phyloP scores from a whole-genome alignment of 2,329 filamentous ascomycete genomes.

The Canariomyces notabilis region DNA sequence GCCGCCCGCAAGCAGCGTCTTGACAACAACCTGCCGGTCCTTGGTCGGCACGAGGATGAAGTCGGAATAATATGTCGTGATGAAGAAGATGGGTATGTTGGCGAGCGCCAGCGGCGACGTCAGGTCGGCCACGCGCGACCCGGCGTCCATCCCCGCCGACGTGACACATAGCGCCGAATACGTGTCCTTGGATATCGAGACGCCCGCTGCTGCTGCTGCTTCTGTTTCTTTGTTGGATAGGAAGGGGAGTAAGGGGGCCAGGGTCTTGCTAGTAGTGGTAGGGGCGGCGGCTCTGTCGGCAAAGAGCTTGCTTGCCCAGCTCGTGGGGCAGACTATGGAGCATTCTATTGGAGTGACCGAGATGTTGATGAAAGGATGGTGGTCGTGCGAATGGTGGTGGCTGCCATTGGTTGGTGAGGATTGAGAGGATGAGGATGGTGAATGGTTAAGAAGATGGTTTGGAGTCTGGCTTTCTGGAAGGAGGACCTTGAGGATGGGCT shows the following conservation, averaged over 20 bases:
- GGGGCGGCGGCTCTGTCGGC: conserved; percentile 21
- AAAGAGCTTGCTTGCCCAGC: conserved; percentile 71
- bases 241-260: too few species aligned
- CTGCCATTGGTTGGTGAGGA: not conserved
- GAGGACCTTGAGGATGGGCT: conserved; percentile 80
- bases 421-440: conserved; percentile 24
- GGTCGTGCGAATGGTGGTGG: conserved; percentile 40
- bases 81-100: conserved; percentile 95
- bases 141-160: conserved; percentile 84
- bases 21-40: conserved; percentile 67
- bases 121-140: conserved; percentile 83
- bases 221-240: not conserved
- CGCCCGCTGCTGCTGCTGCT: not conserved
- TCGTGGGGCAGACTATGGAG: conserved; percentile 80
- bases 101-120: conserved; percentile 87
- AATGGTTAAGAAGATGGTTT: too few species aligned
- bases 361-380: conserved; percentile 75
- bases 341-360: conserved; percentile 90
- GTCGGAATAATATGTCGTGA: conserved; percentile 96
- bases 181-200: conserved; percentile 66
- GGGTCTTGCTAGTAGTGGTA: too few species aligned
- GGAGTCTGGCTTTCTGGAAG: conserved; percentile 56
- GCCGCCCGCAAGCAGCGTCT: conserved; percentile 70
- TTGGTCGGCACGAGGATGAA: conserved; percentile 86
- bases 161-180: conserved; percentile 88